Conservation (phyloP, 352 stramenopile species). For the Phytophthora hybrid region DNA sequence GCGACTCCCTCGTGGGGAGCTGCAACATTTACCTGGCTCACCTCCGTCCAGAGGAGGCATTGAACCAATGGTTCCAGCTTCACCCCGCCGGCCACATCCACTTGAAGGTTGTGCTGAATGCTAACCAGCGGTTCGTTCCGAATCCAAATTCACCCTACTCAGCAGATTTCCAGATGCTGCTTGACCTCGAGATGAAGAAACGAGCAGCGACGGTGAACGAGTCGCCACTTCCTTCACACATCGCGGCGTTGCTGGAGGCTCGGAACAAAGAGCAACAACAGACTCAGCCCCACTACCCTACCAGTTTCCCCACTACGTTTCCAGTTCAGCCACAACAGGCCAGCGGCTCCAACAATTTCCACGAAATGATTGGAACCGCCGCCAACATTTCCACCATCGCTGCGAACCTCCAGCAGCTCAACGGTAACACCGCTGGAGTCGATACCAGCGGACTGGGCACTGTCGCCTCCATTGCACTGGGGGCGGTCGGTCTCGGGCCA, state of each 20-base stretch:
- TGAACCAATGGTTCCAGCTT: conserved; percentile 60
- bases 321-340: conserved; percentile 8
- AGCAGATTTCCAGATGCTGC: conserved; percentile 15
- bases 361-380: conserved; percentile 28
- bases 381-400: conserved; percentile 27
- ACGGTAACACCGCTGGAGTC: conserved; percentile 10
- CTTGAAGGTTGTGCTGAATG: conserved; percentile 40
- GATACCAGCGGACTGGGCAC: conserved; percentile 19
- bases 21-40: conserved; percentile 57
- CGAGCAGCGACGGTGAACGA: conserved; percentile 14
- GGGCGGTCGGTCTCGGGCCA: conserved; percentile 22
- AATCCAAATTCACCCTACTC: conserved; percentile 15
- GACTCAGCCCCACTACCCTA: not conserved
- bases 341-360: conserved; percentile 17
- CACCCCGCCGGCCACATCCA: conserved; percentile 47
- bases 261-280: conserved; percentile 29
- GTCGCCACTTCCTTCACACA: conserved; percentile 10
- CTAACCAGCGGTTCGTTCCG: conserved; percentile 16
- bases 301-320: conserved; percentile 8
- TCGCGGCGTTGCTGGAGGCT: conserved; percentile 16
- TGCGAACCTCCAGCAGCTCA: conserved; percentile 29
- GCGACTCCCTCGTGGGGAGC: conserved; percentile 39
- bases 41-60: conserved; percentile 32
- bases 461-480: conserved; percentile 17
- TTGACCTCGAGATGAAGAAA: conserved; percentile 25